Evolutionary conservation across 805 yeast genomes (phyloP), one percentile per base, ranked within the genome.

Genomic region (Cephaloascus albidus): DNA sequence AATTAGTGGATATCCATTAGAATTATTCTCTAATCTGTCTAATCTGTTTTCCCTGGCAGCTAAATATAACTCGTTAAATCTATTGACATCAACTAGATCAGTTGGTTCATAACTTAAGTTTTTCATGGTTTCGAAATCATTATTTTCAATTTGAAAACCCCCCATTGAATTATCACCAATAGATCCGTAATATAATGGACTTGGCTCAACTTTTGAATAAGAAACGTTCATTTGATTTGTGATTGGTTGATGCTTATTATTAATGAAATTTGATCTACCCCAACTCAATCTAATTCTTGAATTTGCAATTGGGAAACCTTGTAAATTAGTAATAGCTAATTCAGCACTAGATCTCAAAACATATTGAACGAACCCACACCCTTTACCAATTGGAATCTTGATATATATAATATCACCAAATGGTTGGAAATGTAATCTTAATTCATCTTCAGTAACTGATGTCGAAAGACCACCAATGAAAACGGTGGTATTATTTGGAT

Each of bases 311-410:
- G 87, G 86, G 54, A 78, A 85, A 8, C 95, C 95, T 60, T 88
- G 95, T 94, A 88, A 83, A 45, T 81, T 83, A 28, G 76, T 68
- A 45, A 88, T 84, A 10, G 96, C 95, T 40, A 71, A 71, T 59
- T 89, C 96, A 2, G 96, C 96, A 48, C 85, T 78, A 35, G 78
- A 76, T 41, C 95, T 68, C 39, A 81, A 76, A 33, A 78, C 74
- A 55, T 74, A 88, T 58, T 85, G 94, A 39, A 88, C 87, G 61
- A 89, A 87, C 1, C 95, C 96, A 61, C 95, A 86, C 44, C 84
- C 83, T 52, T 83, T 84, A 12, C 87, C 90, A 4, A 78, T 74
- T 4, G 94, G 94, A 38, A 84, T 81, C 51, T 81, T 82, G 34
- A 84, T 81, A 46, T 78, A 81, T 20, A 71, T 59, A 28, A 84